Percentiles rank a stretch among this genome's conserved stretches.
Evolutionary conservation across 1,284 basidiomycete species (phyloP).

Genomic region (Salmacisia buchloeana): DNA sequence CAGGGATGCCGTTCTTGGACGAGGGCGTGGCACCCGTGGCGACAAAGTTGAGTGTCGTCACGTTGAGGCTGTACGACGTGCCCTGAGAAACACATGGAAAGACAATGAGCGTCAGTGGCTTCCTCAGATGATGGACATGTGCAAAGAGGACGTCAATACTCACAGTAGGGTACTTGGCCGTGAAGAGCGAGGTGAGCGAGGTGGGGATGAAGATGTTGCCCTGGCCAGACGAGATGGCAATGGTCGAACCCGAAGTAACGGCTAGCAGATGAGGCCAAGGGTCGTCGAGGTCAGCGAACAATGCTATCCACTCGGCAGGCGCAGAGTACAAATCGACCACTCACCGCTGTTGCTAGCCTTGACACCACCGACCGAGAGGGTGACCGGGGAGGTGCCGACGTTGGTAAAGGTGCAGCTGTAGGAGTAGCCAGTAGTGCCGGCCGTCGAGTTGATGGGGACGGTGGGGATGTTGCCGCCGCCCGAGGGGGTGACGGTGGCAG

Average conservation of each 20-base stretch:
- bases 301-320: too few relatives aligned
- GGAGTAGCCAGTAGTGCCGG: background rate
- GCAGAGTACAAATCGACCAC: too few relatives aligned
- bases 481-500: background rate
- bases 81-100: background rate
- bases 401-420: background rate
- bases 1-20: constrained; percentile 1
- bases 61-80: background rate
- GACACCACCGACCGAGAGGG: background rate
- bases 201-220: background rate
- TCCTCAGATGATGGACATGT: background rate
- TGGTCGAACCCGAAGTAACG: background rate
- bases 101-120: background rate
- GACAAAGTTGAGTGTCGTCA: background rate
- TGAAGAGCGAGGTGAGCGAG: background rate
- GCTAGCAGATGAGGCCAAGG: too few relatives aligned
- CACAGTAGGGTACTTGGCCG: background rate
- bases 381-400: background rate
- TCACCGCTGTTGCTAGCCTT: background rate
- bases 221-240: background rate
- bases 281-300: too few relatives aligned
- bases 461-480: background rate
- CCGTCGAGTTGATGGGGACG: constrained; percentile 4
- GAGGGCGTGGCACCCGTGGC: background rate
- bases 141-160: background rate